Conservation (phyloP, 164 flowering plant genomes). For the Brasenia schreberi region DNA sequence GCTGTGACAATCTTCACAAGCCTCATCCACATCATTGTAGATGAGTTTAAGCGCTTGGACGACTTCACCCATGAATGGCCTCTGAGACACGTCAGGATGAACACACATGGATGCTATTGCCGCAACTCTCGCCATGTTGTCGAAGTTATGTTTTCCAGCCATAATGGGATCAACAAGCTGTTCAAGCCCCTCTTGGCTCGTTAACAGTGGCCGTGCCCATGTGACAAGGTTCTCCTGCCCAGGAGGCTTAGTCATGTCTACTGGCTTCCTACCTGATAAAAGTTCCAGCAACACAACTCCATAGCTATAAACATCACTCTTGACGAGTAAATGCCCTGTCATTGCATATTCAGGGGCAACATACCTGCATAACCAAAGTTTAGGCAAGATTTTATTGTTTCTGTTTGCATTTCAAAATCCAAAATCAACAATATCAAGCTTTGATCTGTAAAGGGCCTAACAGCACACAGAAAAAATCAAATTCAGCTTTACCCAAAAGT, state of each 20-base stretch:
- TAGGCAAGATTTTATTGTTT: conserved; percentile 1
- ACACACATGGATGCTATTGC: conserved; percentile 96
- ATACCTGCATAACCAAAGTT: conserved; percentile 36
- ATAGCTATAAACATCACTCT: conserved; percentile 92
- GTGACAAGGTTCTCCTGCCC: conserved; percentile 93
- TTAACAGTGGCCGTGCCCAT: conserved; percentile 84
- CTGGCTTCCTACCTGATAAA: conserved; percentile 78
- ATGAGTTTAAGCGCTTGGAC: conserved; percentile 92
- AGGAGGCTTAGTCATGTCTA: conserved; percentile 83
- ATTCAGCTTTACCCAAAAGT: conserved; percentile 56
- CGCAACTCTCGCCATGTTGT: conserved; percentile 87
- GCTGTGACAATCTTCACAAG: conserved; percentile 46
- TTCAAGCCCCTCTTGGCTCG: conserved; percentile 64
- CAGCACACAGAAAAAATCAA: neutral
- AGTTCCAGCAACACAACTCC: conserved; percentile 93
- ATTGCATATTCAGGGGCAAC: conserved; percentile 93
- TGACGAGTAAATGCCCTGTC: conserved; percentile 92
- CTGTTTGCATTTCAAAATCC: neutral
- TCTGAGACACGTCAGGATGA: conserved; percentile 81
- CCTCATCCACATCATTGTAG: conserved; percentile 65
- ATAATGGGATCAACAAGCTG: conserved; percentile 73
- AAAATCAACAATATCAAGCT: too few relatives aligned
- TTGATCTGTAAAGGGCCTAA: neutral
- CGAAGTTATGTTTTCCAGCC: conserved; percentile 54
- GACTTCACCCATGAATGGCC: conserved; percentile 99